These are phyloP conservation scores for Nidula niveotomentosa DNA, from an alignment of 1,284 basidiomycete genomes.

Conservation along the genomic window DNA sequence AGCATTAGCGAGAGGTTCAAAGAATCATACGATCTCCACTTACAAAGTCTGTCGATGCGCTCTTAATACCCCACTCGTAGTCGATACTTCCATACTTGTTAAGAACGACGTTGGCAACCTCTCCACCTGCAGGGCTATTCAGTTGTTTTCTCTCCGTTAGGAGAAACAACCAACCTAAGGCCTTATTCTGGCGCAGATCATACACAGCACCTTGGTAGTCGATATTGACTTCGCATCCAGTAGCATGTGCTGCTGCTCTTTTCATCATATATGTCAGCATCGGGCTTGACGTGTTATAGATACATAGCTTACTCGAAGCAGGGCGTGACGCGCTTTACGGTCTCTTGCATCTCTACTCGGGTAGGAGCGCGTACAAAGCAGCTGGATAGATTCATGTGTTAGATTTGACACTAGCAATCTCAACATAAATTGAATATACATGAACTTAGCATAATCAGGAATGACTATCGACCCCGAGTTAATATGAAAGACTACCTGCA, in stretches of 20 bases:
- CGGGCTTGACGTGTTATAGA: too few relatives aligned
- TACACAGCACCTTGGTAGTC: conserved; percentile 36
- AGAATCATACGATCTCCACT: conserved; percentile 19
- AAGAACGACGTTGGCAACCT: conserved; percentile 53
- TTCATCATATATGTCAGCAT: background rate
- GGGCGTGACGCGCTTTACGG: conserved; percentile 55
- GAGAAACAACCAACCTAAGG: conserved; percentile 40
- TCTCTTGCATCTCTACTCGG: conserved; percentile 53
- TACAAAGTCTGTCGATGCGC: conserved; percentile 75
- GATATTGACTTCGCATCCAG: conserved; percentile 65
- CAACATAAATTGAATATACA: conserved; percentile 27
- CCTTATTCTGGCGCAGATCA: conserved; percentile 66
- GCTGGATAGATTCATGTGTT: conserved; percentile 19
- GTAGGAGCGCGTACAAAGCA: conserved; percentile 74
- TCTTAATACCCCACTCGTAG: conserved; percentile 52
- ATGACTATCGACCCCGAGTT: conserved; percentile 51
- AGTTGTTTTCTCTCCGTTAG: too few relatives aligned
- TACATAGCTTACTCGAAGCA: conserved; percentile 66
- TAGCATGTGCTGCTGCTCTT: conserved; percentile 71
- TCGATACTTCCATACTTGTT: conserved; percentile 55
- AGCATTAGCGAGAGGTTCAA: background rate
- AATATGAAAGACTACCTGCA: background rate
- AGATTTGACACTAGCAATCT: too few relatives aligned
- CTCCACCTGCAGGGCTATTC: conserved; percentile 36
- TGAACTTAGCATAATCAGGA: conserved; percentile 73